Evolutionary conservation across 2,329 filamentous ascomycete species (phyloP).

Genomic region (Periconia sp.): DNA sequence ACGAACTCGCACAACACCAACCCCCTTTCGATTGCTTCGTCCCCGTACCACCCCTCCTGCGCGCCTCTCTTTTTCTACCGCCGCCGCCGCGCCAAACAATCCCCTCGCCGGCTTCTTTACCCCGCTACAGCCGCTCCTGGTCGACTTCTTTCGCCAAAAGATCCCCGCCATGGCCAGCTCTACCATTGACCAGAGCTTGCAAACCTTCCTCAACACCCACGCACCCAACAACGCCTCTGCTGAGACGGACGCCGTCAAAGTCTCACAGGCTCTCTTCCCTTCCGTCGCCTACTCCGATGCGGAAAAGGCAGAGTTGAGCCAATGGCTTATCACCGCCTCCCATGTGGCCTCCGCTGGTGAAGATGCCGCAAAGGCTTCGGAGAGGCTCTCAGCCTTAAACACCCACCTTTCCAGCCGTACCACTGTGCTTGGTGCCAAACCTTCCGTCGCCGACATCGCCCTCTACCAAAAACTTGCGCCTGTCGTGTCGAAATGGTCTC

Average conservation of each 20-base stretch:
- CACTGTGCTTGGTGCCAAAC: slow-evolving; percentile 86
- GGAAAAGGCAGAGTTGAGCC: slow-evolving; percentile 84
- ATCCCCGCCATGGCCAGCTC: slow-evolving; percentile 38
- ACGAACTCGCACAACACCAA: slow-evolving; percentile 7
- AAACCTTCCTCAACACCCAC: slow-evolving; percentile 39
- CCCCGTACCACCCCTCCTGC: slow-evolving; percentile 8
- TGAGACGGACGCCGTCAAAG: slow-evolving; percentile 44
- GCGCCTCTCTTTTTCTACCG: slow-evolving; percentile 7
- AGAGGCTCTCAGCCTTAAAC: slow-evolving; percentile 79
- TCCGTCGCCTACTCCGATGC: slow-evolving; percentile 70
- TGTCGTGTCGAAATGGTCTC: slow-evolving; percentile 74
- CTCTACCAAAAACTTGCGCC: slow-evolving; percentile 79
- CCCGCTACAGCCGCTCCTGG: slow-evolving; percentile 29
- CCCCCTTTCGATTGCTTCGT: slow-evolving; percentile 3
- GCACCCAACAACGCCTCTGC: slow-evolving; percentile 41
- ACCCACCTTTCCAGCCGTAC: slow-evolving; percentile 84
- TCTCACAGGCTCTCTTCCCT: slow-evolving; percentile 66
- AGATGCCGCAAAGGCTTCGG: slow-evolving; percentile 58
- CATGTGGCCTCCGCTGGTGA: slow-evolving; percentile 64
- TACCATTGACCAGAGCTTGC: slow-evolving; percentile 37
- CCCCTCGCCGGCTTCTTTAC: slow-evolving; percentile 32
- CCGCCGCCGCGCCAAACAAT: slow-evolving; percentile 16
- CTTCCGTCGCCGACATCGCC: slow-evolving; percentile 82
- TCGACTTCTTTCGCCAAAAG: slow-evolving; percentile 33
- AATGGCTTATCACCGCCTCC: slow-evolving; percentile 81